Base-by-base conservation (phyloP, 2,329 filamentous ascomycete genomes). In the Ambrosiella cleistominuta region DNA sequence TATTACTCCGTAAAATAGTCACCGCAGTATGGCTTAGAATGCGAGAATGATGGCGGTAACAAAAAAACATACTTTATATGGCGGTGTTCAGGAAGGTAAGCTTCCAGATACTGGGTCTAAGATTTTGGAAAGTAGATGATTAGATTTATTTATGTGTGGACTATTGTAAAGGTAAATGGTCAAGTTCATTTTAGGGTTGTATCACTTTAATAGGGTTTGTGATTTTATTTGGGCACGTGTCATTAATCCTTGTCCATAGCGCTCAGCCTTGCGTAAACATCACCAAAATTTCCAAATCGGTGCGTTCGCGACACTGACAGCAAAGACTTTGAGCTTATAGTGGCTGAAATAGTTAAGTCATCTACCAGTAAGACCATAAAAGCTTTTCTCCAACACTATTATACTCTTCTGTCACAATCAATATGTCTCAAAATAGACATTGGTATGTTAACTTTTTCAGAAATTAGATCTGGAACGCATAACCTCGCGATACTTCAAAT, bases 401-500 rank as follows among this genome's bases (percentile, higher is more conserved):
- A 47, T 15, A 8, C n/a, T 17, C 1, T 17, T 17, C 44, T 15
- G n/a, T 15, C n/a, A 8, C 19, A 15, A 13, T 47, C 19, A 74
- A 63, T 59, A 88, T 88, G 81, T 82, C 73, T 77, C 82, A 74
- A 77, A 74, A 74, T 63, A 70, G 85, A 67, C 87, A 91, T 72
- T 93, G 86, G 85, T 86, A 77, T 64, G 74, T 57, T 52, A 37
- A 60, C 55, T 17, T 35, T 51, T 40, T 55, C 13, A 7, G 15
- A 6, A 35, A 17, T 15, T 11, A 9, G 35, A 3, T n/a, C 13
- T 7, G 35, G 37, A 53, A 19, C 1, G 1, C 54, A 39, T 52
- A 50, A 38, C 50, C 45, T 57, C 12, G 38, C 37, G 36, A 15
- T 35, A 36, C 12, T 49, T 40, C 27, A 19, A 35, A 39, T 13